Evolutionary conservation across 306 rosid species (phyloP).

Genomic region (Senna tora): DNA sequence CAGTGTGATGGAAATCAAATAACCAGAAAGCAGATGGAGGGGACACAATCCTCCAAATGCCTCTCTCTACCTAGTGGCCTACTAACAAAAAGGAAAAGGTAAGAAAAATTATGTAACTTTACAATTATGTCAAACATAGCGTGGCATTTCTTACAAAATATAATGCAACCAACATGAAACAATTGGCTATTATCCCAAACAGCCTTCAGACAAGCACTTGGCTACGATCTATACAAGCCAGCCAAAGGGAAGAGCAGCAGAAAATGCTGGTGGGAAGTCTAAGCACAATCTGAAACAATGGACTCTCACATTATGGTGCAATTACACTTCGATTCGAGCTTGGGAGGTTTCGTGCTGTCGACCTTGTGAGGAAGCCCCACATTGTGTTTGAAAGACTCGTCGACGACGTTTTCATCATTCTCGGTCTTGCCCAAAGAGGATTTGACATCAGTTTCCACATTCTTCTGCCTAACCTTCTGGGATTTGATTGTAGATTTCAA

Average conservation of each 20-base stretch:
- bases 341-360: constrained; percentile 76
- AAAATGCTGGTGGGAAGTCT: constrained; percentile 36
- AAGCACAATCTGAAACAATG: constrained; percentile 35
- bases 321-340: constrained; percentile 92
- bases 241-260: too few species aligned
- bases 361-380: constrained; percentile 73
- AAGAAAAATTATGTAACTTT: constrained; percentile 50
- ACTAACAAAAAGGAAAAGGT: constrained; percentile 36
- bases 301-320: constrained; percentile 89
- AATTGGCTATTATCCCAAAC: constrained; percentile 47
- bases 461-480: constrained; percentile 60
- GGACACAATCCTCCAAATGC: constrained; percentile 52
- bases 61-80: constrained; percentile 52
- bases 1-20: constrained; percentile 48
- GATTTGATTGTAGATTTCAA: too few species aligned
- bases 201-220: constrained; percentile 48
- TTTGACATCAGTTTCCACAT: constrained; percentile 59
- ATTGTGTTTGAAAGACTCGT: constrained; percentile 52
- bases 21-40: constrained; percentile 60
- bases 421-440: constrained; percentile 50
- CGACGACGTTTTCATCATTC: constrained; percentile 71
- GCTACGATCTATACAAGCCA: constrained; percentile 36
- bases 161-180: constrained; percentile 50
- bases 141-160: constrained; percentile 65
- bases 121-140: constrained; percentile 70